A percentile compares a stretch with the other conserved stretches of the same genome.
Evolutionary conservation across 176 grass and related monocot species (phyloP).

Genomic region (Oryza officinalis): DNA sequence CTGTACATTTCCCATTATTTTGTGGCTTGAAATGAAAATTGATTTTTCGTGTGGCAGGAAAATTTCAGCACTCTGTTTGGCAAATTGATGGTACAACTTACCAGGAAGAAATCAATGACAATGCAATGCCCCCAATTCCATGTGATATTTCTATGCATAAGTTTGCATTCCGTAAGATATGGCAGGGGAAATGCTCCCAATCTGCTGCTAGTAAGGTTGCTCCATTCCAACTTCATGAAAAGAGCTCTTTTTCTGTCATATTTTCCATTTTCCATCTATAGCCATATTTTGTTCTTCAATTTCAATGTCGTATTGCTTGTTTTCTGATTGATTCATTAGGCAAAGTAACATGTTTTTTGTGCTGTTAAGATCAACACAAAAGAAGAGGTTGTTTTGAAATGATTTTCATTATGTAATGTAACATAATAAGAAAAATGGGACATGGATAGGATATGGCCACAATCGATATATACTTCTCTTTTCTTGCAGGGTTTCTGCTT

Average conservation of each 20-base stretch:
- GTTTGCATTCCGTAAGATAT: slow-evolving; percentile 79
- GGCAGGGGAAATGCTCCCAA: slow-evolving; percentile 76
- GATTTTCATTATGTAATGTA: neutral
- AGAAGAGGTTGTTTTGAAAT: neutral
- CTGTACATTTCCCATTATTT: slow-evolving; percentile 33
- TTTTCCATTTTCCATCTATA: neutral
- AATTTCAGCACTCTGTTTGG: slow-evolving; percentile 88
- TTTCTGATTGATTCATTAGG: neutral
- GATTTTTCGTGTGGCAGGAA: slow-evolving; percentile 55
- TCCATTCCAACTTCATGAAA: slow-evolving; percentile 18
- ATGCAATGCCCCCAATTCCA: slow-evolving; percentile 40
- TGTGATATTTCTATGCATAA: slow-evolving; percentile 53
- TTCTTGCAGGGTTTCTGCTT: neutral
- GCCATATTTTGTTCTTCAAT: slow-evolving; percentile 21
- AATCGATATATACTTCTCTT: slow-evolving; percentile 5
- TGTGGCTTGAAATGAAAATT: slow-evolving; percentile 4
- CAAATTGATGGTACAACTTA: slow-evolving; percentile 50
- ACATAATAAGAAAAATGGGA: neutral
- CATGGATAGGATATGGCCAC: slow-evolving; percentile 10
- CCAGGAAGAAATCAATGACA: slow-evolving; percentile 46
- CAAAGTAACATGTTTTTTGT: neutral
- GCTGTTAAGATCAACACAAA: neutral
- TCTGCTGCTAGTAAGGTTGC: slow-evolving; percentile 87
- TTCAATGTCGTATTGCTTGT: slow-evolving; percentile 10
- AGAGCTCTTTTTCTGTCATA: slow-evolving; percentile 23